Base-by-base conservation (phyloP, 2,329 filamentous ascomycete species). In the Aureobasidium sp. region DNA sequence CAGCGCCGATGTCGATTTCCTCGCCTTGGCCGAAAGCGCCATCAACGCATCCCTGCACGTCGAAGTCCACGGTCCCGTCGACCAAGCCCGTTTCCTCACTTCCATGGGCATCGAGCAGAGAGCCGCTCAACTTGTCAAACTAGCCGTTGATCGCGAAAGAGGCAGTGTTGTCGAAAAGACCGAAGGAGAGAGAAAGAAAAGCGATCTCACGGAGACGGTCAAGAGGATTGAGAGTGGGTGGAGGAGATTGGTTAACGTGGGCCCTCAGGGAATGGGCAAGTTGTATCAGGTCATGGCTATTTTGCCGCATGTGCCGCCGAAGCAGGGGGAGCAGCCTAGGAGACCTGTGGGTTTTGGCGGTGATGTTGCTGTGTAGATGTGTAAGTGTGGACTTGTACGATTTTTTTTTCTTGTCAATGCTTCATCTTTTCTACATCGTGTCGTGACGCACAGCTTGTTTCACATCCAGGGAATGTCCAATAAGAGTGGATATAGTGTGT, bases 261-360 rank as follows among this genome's bases (percentile, higher is more conserved):
- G 89, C 0, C 87, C 85, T 1, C 85, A 84, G 55, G 93, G 91
- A 0, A 99, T 99, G 94, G 94, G 94, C 0, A 92, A 87, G 75
- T 78, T 96, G 23, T 99, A 99, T 73, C 96, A 97, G 76, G 92
- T 85, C 25, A 81, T 99, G 80, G 89, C 92, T 13, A 90, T 99
- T 67, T 71, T 97, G 68, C 94, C 94, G 0, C 73, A 74, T 64
- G 67, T 65, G 46, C 69, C 73, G 9, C 58, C 58, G 0, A 58
- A 61, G 33, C 88, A 92, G 73, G 89, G 88, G 64, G 81, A 80
- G 37, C 86, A 88, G 1, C 49, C 40, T 15, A 84, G 91, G 67
- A 81, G 86, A 62, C 93, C 93, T 2, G 91, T 96, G 59, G 94
- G 94, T 0, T 97, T 99, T 77, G 94, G 94, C 0, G 94, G 93